Evolutionary conservation across 2,329 filamentous ascomycete species (phyloP), one percentile per base, ranked within the genome.

Genomic region (Beauveria scarabaeidicola): DNA sequence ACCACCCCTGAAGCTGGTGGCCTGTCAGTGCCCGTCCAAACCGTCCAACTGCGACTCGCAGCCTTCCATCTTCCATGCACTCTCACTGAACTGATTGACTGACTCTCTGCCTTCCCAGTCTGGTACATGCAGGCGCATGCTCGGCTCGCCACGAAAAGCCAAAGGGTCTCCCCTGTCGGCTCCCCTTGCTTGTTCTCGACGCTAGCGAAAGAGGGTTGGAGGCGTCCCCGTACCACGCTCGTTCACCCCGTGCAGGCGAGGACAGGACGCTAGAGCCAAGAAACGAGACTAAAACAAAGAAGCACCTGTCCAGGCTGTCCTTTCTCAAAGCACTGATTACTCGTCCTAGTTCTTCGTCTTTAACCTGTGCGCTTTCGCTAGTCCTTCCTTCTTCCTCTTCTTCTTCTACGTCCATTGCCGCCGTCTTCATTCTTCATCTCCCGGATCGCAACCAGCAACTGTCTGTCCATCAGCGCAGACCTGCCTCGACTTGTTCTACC

Each of bases 1-100:
- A 58, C 56, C 56, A 52, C 56, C 54, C 54, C 54, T 58, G 48
- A 58, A 52, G 48, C 8, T 46, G 56, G 56, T 58, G 56, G 46
- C 27, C 13, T 11, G 32, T 36, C 32, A 36, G 32, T 36, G 32
- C 32, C 32, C 13, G 13, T 36, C 29, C 29, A 29, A n/a, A n/a
- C 55, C 55, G 44, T 36, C 40, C 56, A 13, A 52, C 56, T 58
- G 56, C 27, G 48, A 46, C 40, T 46, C 41, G 25, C 56, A 50
- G 56, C 56, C 55, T 51, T 50, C 25, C 32, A 36, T 36, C 32
- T 36, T 36, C 36, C 38, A 46, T 38, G 32, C 23, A 58, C 27
- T 50, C 15, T 25, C 32, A 15, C 3, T 3, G 4, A 23, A 23
- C 21, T n/a, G 38, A 29, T 7, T 44, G 19, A 46, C 27, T 50